A percentile compares a stretch with the other conserved stretches of the same genome.
phyloP scores from a whole-genome alignment of 768 basidiomycete genomes.

The Thelephora ganbajun region DNA sequence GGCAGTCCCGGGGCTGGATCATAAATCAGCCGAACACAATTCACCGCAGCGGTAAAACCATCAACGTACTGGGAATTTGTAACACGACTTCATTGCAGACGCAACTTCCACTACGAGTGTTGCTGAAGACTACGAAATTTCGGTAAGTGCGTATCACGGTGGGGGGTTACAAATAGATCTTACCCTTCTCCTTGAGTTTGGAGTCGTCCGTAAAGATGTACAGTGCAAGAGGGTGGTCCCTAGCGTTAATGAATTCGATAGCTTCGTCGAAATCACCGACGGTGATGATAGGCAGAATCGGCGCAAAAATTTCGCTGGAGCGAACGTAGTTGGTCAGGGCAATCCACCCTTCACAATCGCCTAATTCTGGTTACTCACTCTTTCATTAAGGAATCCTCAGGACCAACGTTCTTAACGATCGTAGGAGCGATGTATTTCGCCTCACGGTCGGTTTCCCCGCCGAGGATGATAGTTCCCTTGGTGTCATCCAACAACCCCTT shows the following conservation, averaged over 20 bases:
- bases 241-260: constrained; percentile 49
- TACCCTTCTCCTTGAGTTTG: constrained; percentile 51
- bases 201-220: constrained; percentile 62
- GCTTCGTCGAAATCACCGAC: constrained; percentile 58
- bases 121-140: constrained; percentile 37
- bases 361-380: constrained; percentile 34
- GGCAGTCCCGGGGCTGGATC: constrained; percentile 44
- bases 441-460: constrained; percentile 45
- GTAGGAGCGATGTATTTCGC: constrained; percentile 59
- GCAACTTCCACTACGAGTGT: constrained; percentile 58
- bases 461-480: constrained; percentile 48
- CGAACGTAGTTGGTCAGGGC: not conserved
- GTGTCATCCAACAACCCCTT: constrained; percentile 50
- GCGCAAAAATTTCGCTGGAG: constrained; percentile 75
- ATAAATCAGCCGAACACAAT: not conserved
- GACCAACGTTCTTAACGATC: constrained; percentile 45
- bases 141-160: not conserved
- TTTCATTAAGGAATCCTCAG: constrained; percentile 61
- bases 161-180: not conserved
- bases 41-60: not conserved
- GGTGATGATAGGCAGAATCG: constrained; percentile 60
- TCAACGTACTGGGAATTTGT: constrained; percentile 36
- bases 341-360: too few relatives aligned
- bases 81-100: constrained; percentile 58
- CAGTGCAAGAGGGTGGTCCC: constrained; percentile 61